phyloP scores from a whole-genome alignment of 805 yeast genomes.

The Vanderwaltozyma yarrowii region DNA sequence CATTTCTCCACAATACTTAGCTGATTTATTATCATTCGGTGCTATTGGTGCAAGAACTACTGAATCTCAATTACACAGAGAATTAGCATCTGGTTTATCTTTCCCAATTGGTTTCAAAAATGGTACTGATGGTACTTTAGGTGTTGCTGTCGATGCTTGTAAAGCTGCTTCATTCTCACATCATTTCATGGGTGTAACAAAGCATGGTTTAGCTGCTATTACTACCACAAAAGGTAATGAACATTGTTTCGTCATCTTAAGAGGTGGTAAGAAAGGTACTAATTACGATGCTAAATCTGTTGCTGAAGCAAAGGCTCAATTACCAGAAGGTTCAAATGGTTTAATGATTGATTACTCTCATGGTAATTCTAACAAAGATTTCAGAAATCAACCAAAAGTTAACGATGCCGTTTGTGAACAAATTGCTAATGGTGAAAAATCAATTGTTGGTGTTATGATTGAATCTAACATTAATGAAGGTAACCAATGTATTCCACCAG shows the following conservation, averaged over 20 bases:
- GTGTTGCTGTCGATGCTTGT: conserved; percentile 91
- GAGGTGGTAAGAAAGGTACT: conserved; percentile 94
- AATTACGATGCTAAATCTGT: conserved; percentile 77
- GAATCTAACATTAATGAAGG: conserved; percentile 90
- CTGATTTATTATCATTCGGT: conserved; percentile 90
- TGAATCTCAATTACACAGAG: conserved; percentile 95
- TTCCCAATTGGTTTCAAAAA: conserved; percentile 98
- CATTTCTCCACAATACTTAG: conserved; percentile 89
- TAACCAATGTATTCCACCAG: conserved; percentile 79
- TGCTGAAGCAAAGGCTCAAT: conserved; percentile 49
- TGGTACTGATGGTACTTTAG: conserved; percentile 93
- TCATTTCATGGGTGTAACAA: conserved; percentile 89
- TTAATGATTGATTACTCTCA: conserved; percentile 97
- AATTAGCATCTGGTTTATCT: conserved; percentile 89
- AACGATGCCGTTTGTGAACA: conserved; percentile 72
- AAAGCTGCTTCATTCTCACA: conserved; percentile 88
- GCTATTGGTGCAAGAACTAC: conserved; percentile 99
- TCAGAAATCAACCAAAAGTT: conserved; percentile 87
- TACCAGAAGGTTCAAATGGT: conserved; percentile 22
- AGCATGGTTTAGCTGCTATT: conserved; percentile 93
- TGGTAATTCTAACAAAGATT: conserved; percentile 88
- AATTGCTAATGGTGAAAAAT: conserved; percentile 57
- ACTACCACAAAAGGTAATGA: conserved; percentile 91
- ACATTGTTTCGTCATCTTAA: conserved; percentile 79
- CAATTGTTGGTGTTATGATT: conserved; percentile 91